A percentile compares a stretch with the other conserved stretches of the same genome.
These are phyloP conservation scores for Paramecium sexaurelia DNA, from an alignment of 73 alveolate genomes.

Conservation along the genomic window DNA sequence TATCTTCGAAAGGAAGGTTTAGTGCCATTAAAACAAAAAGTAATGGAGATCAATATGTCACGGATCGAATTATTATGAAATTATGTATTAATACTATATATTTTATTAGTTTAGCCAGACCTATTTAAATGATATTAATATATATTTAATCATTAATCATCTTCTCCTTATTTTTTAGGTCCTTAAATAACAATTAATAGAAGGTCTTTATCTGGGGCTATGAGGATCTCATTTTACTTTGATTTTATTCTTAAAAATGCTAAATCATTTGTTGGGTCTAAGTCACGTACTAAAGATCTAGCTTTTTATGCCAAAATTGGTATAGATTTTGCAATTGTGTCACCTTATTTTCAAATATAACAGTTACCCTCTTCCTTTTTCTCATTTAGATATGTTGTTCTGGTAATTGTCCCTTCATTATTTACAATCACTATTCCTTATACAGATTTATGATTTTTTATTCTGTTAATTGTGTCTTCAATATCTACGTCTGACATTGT, in stretches of 20 bases:
- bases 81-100: not conserved
- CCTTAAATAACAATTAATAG: conserved; percentile 93
- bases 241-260: conserved; percentile 96
- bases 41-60: not conserved
- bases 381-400: conserved; percentile 50
- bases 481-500: conserved; percentile 39
- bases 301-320: conserved; percentile 89
- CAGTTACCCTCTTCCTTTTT: conserved; percentile 38
- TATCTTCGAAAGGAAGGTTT: not conserved
- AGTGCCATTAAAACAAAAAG: not conserved
- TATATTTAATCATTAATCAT: conserved; percentile 37
- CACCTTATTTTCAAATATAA: not conserved
- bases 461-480: conserved; percentile 61
- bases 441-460: conserved; percentile 59
- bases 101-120: not conserved
- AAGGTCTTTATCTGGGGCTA: conserved; percentile 97
- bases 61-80: not conserved
- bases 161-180: conserved; percentile 73
- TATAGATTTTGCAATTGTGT: conserved; percentile 60
- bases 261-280: conserved; percentile 92
- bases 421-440: conserved; percentile 40
- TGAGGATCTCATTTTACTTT: conserved; percentile 94
- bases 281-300: conserved; percentile 82
- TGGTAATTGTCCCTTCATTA: conserved; percentile 54
- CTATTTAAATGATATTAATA: not conserved